A percentile compares a stretch with the other conserved stretches of the same genome.
Conservation (phyloP, 75 land plant species). For the Gnetum montanum region DNA sequence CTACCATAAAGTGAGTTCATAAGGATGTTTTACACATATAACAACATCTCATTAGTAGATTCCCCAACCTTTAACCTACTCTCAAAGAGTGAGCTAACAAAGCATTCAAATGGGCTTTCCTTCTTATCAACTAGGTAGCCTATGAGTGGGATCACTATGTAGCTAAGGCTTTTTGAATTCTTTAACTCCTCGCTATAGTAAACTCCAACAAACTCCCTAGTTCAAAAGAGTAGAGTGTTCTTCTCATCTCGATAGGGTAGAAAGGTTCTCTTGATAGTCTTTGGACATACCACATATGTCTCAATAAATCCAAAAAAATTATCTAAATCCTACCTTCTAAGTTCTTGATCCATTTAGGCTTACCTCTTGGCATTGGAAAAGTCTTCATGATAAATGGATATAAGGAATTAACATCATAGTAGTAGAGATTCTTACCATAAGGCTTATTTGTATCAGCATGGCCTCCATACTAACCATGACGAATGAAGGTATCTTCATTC, state of each 20-base stretch:
- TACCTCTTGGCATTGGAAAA: constrained; percentile 6
- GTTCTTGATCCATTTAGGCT: neutral
- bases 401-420: constrained; percentile 11
- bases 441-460: constrained; percentile 3
- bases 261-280: neutral
- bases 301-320: neutral
- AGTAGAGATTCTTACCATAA: neutral
- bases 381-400: constrained; percentile 1
- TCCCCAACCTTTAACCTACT: neutral
- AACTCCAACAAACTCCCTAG: neutral
- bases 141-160: neutral
- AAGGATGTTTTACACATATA: too few relatives aligned
- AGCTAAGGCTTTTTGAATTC: neutral
- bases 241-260: neutral
- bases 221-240: too few relatives aligned
- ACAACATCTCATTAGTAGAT: neutral
- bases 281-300: neutral
- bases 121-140: neutral
- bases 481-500: constrained; percentile 6
- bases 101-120: neutral
- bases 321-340: neutral
- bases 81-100: neutral
- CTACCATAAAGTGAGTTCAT: too few relatives aligned
- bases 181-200: neutral
- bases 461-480: constrained; percentile 2